Evolutionary conservation across 2,329 filamentous ascomycete species (phyloP).

Genomic region (Verticillium nubilum): DNA sequence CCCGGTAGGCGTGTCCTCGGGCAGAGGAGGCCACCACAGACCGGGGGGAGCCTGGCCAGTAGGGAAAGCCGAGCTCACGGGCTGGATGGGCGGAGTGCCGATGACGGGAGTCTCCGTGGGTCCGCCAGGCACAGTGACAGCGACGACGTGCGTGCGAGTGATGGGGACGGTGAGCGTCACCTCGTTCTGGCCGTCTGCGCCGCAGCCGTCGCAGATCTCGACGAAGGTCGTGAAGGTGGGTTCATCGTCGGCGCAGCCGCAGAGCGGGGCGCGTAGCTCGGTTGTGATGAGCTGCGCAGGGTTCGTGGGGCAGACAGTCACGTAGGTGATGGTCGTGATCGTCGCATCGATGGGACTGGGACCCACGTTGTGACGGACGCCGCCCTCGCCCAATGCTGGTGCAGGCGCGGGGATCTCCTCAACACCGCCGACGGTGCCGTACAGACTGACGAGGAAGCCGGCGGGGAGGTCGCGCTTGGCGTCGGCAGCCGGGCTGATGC

Average conservation of each 20-base stretch:
- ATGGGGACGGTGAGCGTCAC: slow-evolving; percentile 27
- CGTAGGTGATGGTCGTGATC: slow-evolving; percentile 24
- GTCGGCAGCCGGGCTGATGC: slow-evolving; percentile 33
- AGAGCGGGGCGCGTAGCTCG: slow-evolving; percentile 25
- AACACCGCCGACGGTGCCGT: slow-evolving; percentile 25
- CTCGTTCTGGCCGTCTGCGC: slow-evolving; percentile 21
- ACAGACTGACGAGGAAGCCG: slow-evolving; percentile 35
- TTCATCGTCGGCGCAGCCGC: slow-evolving; percentile 12
- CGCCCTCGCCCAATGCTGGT: slow-evolving; percentile 22
- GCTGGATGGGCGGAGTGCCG: not conserved
- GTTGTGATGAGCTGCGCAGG: slow-evolving; percentile 22
- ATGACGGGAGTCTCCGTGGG: not conserved
- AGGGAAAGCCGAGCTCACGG: not conserved
- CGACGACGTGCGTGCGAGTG: slow-evolving; percentile 7
- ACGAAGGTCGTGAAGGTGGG: slow-evolving; percentile 21
- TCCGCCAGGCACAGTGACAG: not conserved
- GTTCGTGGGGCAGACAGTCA: slow-evolving; percentile 27
- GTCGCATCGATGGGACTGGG: not conserved
- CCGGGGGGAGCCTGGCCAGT: not conserved
- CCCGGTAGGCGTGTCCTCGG: not conserved
- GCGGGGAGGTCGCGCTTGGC: slow-evolving; percentile 28
- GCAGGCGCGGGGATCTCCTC: slow-evolving; percentile 19
- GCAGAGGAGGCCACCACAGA: not conserved
- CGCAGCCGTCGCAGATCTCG: slow-evolving; percentile 24
- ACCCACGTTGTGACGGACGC: slow-evolving; percentile 2